These are phyloP conservation scores for Camelina hispida DNA, from an alignment of 345 rosid genomes.

Conservation along the genomic window DNA sequence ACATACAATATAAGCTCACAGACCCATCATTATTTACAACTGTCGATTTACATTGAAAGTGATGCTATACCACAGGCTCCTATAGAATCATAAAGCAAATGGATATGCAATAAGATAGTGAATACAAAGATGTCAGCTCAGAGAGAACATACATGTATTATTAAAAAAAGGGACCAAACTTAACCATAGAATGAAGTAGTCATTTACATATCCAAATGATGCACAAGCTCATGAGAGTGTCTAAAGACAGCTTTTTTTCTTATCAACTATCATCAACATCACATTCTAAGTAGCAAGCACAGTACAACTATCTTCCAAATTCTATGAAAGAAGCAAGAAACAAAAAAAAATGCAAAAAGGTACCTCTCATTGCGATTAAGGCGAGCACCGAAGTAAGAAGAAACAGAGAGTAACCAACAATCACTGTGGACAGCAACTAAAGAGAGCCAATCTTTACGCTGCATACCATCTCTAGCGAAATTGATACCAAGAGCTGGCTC, in stretches of 20 bases:
- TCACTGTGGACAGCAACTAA: constrained; percentile 86
- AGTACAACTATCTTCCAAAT: background rate
- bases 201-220: background rate
- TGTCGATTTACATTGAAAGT: background rate
- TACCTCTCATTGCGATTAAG: constrained; percentile 80
- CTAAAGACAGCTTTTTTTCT: background rate
- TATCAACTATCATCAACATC: background rate
- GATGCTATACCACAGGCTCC: background rate
- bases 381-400: constrained; percentile 82
- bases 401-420: constrained; percentile 81
- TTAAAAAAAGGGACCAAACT: background rate
- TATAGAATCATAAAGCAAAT: background rate
- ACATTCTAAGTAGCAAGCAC: background rate
- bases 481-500: constrained; percentile 90
- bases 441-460: constrained; percentile 80
- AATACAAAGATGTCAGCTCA: background rate
- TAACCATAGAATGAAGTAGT: background rate
- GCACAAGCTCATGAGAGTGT: constrained; percentile 10
- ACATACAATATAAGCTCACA: background rate
- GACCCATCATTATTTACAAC: background rate
- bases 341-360: background rate
- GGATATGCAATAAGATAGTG: background rate
- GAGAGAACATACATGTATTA: background rate
- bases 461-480: constrained; percentile 86
- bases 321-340: constrained; percentile 2